These are phyloP conservation scores for Candida nanaspora DNA, from an alignment of 805 yeast species.

Conservation along the genomic window DNA sequence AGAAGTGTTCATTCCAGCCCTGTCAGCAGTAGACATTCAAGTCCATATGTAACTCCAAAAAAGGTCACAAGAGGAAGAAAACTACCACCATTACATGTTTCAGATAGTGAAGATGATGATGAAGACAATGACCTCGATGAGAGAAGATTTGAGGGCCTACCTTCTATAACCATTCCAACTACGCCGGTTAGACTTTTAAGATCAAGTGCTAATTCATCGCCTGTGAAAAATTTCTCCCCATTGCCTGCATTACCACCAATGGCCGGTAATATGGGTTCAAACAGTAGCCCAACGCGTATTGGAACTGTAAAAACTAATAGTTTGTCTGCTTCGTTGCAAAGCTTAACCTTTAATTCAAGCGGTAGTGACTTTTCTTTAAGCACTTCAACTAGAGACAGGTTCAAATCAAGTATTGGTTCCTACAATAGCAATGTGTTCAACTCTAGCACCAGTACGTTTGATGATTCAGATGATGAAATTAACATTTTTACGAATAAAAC, in stretches of 20 bases:
- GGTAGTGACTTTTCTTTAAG: background rate
- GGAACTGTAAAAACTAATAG: background rate
- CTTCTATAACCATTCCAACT: background rate
- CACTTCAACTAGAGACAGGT: background rate
- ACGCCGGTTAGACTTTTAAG: background rate
- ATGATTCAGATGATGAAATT: background rate
- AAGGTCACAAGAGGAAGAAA: background rate
- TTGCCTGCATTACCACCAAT: slow-evolving; percentile 1
- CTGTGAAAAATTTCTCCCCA: background rate
- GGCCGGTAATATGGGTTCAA: background rate
- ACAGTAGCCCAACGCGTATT: background rate
- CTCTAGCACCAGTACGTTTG: background rate
- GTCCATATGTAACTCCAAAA: background rate
- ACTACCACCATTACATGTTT: background rate
- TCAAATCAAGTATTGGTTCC: background rate
- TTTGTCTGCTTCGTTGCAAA: background rate
- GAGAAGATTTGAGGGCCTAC: background rate
- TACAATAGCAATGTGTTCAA: background rate
- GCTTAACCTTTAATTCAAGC: background rate
- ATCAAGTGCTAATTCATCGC: background rate
- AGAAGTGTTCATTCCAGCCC: background rate
- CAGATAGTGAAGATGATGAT: background rate
- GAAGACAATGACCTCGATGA: background rate
- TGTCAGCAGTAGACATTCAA: background rate
- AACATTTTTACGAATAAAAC: no score